phyloP scores from a whole-genome alignment of 768 basidiomycete genomes.

The Kwoniella pini region DNA sequence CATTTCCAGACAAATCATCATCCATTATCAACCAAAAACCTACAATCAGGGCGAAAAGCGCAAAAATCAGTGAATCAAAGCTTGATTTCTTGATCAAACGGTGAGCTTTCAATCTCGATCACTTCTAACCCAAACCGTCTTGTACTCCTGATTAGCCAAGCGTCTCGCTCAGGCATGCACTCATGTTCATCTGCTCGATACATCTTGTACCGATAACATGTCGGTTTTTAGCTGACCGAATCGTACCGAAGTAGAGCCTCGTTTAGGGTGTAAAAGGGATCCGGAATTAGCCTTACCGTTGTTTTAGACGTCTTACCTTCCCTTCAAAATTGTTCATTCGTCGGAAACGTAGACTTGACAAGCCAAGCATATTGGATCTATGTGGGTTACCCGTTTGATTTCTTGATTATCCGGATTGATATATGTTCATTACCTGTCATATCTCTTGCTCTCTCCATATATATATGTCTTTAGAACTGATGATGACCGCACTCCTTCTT shows the following conservation, averaged over 20 bases:
- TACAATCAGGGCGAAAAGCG: background rate
- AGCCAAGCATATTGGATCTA: constrained; percentile 3
- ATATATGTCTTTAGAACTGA: no score
- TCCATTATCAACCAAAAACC: background rate
- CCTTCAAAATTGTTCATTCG: background rate
- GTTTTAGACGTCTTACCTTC: background rate
- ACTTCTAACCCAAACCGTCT: no score
- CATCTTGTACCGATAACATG: background rate
- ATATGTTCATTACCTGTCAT: no score
- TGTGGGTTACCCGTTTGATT: constrained; percentile 2
- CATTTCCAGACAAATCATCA: background rate
- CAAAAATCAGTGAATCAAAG: background rate
- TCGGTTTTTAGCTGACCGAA: background rate
- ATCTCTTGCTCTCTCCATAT: no score
- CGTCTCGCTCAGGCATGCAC: no score
- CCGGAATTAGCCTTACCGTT: background rate
- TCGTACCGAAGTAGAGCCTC: background rate
- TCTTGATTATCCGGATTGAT: no score
- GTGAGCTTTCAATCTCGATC: background rate
- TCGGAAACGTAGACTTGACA: background rate
- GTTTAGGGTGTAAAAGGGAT: background rate
- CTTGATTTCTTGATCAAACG: background rate
- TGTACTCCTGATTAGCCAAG: no score
- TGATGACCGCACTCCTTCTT: background rate
- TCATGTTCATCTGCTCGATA: no score